phyloP scores from a whole-genome alignment of 768 basidiomycete genomes.

The Kwoniella botswanensis region DNA sequence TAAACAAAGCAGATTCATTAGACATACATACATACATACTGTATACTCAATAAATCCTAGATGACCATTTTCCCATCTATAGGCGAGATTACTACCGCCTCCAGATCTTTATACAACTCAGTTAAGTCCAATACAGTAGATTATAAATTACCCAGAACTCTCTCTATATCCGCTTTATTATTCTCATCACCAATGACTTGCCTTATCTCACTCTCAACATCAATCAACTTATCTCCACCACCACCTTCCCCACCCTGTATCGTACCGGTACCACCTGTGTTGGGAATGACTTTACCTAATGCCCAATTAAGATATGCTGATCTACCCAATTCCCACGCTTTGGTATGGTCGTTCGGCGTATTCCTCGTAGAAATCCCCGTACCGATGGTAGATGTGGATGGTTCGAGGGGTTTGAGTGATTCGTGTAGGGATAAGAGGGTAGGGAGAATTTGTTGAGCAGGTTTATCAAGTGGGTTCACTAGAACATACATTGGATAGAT shows the following conservation, averaged over 20 bases:
- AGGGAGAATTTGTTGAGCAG: slow-evolving; percentile 25
- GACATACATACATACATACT: no score
- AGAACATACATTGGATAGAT: not conserved
- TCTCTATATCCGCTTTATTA: slow-evolving; percentile 21
- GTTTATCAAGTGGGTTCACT: slow-evolving; percentile 39
- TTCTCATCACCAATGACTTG: not conserved
- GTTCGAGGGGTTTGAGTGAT: slow-evolving; percentile 62
- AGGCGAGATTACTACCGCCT: no score
- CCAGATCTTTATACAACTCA: no score
- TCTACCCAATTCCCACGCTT: slow-evolving; percentile 77
- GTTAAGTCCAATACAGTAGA: no score
- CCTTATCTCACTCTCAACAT: slow-evolving; percentile 30
- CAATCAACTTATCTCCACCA: slow-evolving; percentile 22
- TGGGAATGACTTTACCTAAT: slow-evolving; percentile 63
- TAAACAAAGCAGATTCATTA: no score
- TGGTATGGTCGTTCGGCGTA: slow-evolving; percentile 65
- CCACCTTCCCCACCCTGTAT: not conserved
- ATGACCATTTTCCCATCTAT: no score
- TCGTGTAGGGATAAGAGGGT: slow-evolving; percentile 60
- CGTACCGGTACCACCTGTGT: not conserved
- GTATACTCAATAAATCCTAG: no score
- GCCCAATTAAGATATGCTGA: slow-evolving; percentile 82
- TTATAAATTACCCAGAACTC: not conserved
- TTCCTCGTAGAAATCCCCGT: slow-evolving; percentile 17
- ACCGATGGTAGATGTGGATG: slow-evolving; percentile 57